These are phyloP conservation scores for Fusarium siculi DNA, from an alignment of 2,329 filamentous ascomycete species.

Conservation along the genomic window DNA sequence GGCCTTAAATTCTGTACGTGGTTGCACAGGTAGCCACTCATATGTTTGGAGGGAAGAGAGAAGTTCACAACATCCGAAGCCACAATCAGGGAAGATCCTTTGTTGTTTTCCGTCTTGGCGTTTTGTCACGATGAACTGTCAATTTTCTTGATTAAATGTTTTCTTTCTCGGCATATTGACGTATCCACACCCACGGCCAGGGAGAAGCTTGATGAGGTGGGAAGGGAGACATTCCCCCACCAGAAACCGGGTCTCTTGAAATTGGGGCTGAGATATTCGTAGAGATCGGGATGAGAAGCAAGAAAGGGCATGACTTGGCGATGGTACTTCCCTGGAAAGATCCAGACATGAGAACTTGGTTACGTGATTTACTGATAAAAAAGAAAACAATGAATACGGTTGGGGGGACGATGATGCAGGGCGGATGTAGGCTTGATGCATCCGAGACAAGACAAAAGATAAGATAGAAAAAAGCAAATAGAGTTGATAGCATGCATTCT, in stretches of 20 bases:
- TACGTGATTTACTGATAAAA: conserved; percentile 12
- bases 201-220: conserved; percentile 8
- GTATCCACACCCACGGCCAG: conserved; percentile 5
- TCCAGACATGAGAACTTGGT: not conserved
- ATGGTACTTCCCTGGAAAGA: not conserved
- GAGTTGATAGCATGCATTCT: conserved; percentile 8
- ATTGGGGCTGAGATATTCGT: not conserved
- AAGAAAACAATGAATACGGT: not conserved
- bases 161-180: not conserved
- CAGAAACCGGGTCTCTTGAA: not conserved
- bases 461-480: conserved; percentile 14
- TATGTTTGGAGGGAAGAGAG: not conserved
- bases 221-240: conserved; percentile 2
- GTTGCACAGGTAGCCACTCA: not conserved
- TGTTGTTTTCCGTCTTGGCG: conserved; percentile 3
- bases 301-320: conserved; percentile 4
- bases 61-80: not conserved
- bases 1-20: not conserved
- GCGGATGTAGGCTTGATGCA: conserved; percentile 5
- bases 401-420: conserved; percentile 19
- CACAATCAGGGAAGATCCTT: not conserved
- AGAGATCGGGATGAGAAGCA: not conserved
- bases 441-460: conserved; percentile 22
- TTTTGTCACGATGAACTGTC: not conserved
- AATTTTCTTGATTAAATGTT: not conserved